These are phyloP conservation scores for Euclidium syriacum DNA, from an alignment of 345 rosid genomes.

Conservation along the genomic window DNA sequence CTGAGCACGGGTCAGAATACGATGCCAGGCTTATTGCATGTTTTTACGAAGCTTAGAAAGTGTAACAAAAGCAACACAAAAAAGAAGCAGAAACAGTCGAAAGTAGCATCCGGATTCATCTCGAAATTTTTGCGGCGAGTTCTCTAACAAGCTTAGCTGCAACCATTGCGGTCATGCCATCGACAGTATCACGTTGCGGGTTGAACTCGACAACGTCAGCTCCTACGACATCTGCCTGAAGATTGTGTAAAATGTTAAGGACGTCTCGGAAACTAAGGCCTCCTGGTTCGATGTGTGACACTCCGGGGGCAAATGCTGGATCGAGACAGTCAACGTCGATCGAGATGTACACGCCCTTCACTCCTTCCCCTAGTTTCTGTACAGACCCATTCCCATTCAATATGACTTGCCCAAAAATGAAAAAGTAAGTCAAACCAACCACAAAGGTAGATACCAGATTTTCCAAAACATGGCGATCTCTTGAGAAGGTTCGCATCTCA, in stretches of 20 bases:
- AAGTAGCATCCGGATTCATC: conserved; percentile 27
- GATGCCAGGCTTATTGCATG: neutral
- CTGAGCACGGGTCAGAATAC: too few relatives aligned
- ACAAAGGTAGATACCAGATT: conserved; percentile 60
- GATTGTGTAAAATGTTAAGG: conserved; percentile 84
- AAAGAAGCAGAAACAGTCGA: neutral
- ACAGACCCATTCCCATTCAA: conserved; percentile 5
- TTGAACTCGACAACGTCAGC: conserved; percentile 97
- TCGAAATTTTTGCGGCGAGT: conserved; percentile 83
- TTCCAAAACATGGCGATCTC: conserved; percentile 68
- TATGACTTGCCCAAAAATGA: too few relatives aligned
- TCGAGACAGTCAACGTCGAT: conserved; percentile 93
- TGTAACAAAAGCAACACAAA: neutral
- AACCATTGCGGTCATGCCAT: conserved; percentile 98
- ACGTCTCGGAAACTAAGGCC: conserved; percentile 94
- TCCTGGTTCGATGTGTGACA: conserved; percentile 97
- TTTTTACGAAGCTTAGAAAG: too few relatives aligned
- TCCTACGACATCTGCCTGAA: conserved; percentile 76
- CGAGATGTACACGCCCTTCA: conserved; percentile 86
- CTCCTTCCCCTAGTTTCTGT: conserved; percentile 97
- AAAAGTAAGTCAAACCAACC: neutral
- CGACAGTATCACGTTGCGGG: conserved; percentile 97
- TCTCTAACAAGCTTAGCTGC: conserved; percentile 98
- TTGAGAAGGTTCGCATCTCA: conserved; percentile 90
- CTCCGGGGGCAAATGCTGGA: conserved; percentile 98